Evolutionary conservation across 2,329 filamentous ascomycete species (phyloP), one percentile per base, ranked within the genome.

Genomic region (Fusarium sp.): DNA sequence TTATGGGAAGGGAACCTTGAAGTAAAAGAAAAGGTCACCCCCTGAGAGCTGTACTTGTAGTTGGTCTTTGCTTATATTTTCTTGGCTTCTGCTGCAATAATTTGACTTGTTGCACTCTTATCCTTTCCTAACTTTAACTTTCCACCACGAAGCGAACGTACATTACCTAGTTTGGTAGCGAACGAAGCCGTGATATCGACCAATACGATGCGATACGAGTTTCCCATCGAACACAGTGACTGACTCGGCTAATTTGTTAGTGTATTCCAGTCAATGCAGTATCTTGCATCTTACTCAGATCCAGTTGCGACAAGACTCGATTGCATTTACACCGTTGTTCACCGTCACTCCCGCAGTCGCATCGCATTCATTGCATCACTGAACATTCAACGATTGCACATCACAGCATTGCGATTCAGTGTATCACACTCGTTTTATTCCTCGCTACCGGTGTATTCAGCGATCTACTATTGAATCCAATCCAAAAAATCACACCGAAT

Each of bases 321-420:
- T 61, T 65, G 63, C 57, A 59, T 41, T 62, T 70, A 49, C 54
- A 52, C 33, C 33, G 31, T 39, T 65, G 60, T 53, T 55, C 54
- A 52, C 33, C 50, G 64, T 72, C 65, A 46, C 69, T 71, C 54
- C 68, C 68, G 63, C 58, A 47, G 64, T 61, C 56, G 67, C 53
- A 57, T 67, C 33, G 53, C 66, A 59, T 59, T 18, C 35, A 35
- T 63, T 38, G 31, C 54, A 64, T 60, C 38, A 54, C 62, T 59
- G 46, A 36, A 39, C 49, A 11, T 44, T 25, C 46, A 45, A 41
- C 38, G 36, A 67, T 52, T 54, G 33, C 33, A 36, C 53, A 42
- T 49, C 50, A 65, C 46, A 54, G 36, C 42, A 35, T 50, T 20
- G 41, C 35, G 45, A 50, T 57, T 29, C 36, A 27, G 54, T 41